Evolutionary conservation across 2,329 filamentous ascomycete genomes (phyloP), one percentile per base, ranked within the genome.

Genomic region (Eurotiales sp.): DNA sequence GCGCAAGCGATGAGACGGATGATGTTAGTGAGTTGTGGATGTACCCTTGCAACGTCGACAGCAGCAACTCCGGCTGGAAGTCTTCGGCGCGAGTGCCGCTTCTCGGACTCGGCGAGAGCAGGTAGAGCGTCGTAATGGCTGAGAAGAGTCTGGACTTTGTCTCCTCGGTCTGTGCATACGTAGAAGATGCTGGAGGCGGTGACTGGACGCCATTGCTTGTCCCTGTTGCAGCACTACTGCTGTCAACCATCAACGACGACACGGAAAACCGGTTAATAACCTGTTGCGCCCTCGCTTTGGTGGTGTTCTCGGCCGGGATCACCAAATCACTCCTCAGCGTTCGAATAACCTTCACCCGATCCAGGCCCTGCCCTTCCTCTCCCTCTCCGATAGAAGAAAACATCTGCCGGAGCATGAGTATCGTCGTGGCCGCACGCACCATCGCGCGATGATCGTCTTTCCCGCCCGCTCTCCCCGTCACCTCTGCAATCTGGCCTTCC

Each of bases 241-340:
- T 48, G 30, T 58, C 59, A 2, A 61, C 53, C 2, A 73, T 72
- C 8, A 83, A 68, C 6, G 74, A 75, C 12, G 81, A 85, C 70
- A 95, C 81, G 23, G 87, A 86, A 67, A 96, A 96, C 59, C 95
- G 89, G 56, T 88, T 83, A 51, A 96, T 78, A 46, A 89, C 82
- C 59, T 90, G 85, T 68, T 95, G 87, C 6, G 89, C 84, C 37
- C 83, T 80, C 42, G 84, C 83, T 45, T 83, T 79, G n/a, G 95
- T 79, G 17, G 81, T 83, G 32, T 84, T 79, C 68, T 96, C 91
- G 2, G 85, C 80, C 0, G 90, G 89, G 0, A 71, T 76, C 41
- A 92, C 73, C 14, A 95, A 73, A 14, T 84, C 80, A 39, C 83
- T 84, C 57, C 86, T 82, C 46, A 97, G 70, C 11, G 82, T 84